phyloP scores from a whole-genome alignment of 352 stramenopile genomes.

The Globisporangium spiculum region DNA sequence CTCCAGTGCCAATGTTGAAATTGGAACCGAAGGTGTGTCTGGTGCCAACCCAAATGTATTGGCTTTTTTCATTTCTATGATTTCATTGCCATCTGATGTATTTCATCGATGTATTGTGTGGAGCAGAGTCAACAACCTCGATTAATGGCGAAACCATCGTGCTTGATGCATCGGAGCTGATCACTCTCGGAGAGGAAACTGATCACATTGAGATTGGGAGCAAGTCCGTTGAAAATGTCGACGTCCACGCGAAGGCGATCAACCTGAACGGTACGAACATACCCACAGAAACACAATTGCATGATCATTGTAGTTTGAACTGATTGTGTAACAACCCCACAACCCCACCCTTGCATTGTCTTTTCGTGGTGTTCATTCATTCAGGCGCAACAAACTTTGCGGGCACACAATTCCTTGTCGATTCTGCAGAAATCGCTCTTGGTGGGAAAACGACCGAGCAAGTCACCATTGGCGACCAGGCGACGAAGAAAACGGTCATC shows the following conservation, averaged over 20 bases:
- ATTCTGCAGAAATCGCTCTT: slow-evolving; percentile 28
- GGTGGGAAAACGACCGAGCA: slow-evolving; percentile 32
- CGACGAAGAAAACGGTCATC: slow-evolving; percentile 21
- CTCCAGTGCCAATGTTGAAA: slow-evolving; percentile 9
- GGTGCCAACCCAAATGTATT: neutral
- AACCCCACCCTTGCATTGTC: neutral
- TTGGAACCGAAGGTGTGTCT: slow-evolving; percentile 12
- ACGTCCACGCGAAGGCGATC: slow-evolving; percentile 21
- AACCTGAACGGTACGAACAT: slow-evolving; percentile 22
- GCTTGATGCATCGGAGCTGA: slow-evolving; percentile 5
- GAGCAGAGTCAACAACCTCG: slow-evolving; percentile 7
- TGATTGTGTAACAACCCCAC: neutral
- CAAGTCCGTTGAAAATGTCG: slow-evolving; percentile 19
- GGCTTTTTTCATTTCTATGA: neutral
- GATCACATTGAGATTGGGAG: slow-evolving; percentile 14
- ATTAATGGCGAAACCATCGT: slow-evolving; percentile 6
- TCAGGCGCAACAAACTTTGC: slow-evolving; percentile 25
- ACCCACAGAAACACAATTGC: neutral
- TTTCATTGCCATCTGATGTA: neutral
- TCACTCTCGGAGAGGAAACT: slow-evolving; percentile 11
- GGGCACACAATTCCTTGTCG: slow-evolving; percentile 23
- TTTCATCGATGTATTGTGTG: neutral
- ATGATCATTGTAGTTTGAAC: neutral
- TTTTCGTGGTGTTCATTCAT: neutral
- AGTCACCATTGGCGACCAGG: slow-evolving; percentile 31